These are phyloP conservation scores for Aureobasidium sp. DNA, from an alignment of 2,329 filamentous ascomycete genomes.

Conservation along the genomic window DNA sequence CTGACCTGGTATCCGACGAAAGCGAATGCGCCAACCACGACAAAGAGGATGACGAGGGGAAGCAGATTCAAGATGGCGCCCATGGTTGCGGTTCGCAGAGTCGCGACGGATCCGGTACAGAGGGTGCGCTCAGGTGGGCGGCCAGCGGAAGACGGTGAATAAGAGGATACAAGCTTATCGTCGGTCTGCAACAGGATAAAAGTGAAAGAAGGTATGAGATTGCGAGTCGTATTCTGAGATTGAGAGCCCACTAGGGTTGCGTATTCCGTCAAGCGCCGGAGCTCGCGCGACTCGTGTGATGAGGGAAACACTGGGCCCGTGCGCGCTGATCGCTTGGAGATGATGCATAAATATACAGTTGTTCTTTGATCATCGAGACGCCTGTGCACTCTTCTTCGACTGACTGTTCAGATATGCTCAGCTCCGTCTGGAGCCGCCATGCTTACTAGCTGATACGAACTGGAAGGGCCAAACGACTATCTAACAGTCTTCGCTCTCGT, in stretches of 20 bases:
- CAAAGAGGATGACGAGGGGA: conserved; percentile 59
- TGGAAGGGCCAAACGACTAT: neutral
- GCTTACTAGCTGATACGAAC: neutral
- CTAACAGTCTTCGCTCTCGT: neutral
- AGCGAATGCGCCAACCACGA: conserved; percentile 49
- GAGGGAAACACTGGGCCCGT: neutral
- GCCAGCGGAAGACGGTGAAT: neutral
- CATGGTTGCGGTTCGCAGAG: conserved; percentile 23
- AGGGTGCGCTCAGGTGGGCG: neutral
- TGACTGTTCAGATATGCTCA: neutral
- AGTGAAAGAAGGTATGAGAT: neutral
- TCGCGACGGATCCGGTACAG: neutral
- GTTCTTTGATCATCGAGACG: neutral
- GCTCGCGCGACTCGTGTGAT: neutral
- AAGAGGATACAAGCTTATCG: neutral
- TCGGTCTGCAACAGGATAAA: neutral
- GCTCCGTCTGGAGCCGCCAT: neutral
- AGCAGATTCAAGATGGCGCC: conserved; percentile 46
- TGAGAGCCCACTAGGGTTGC: neutral
- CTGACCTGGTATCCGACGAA: conserved; percentile 60
- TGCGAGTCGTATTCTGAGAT: neutral
- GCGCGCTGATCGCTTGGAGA: neutral
- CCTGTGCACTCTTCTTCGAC: neutral
- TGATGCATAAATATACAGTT: conserved; percentile 1
- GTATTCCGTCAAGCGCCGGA: neutral